Conservation (phyloP, 495 filamentous ascomycete genomes). For the Glonium stellatum region DNA sequence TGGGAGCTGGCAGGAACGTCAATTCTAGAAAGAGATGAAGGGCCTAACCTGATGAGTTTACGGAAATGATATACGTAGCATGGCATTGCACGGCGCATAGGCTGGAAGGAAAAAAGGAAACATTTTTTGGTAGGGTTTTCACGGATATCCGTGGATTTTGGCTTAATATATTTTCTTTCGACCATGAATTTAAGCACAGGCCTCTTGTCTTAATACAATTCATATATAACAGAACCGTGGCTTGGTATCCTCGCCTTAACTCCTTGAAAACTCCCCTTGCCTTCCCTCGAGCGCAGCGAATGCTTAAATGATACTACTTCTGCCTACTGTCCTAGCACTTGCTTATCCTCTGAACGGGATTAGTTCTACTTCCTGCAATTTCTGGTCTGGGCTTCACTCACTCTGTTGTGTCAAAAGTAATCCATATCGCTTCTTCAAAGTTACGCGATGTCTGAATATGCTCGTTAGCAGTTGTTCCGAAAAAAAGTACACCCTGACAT, state of each 20-base stretch:
- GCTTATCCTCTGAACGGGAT: slow-evolving; percentile 27
- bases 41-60: neutral
- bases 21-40: slow-evolving; percentile 61
- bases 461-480: neutral
- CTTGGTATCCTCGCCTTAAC: neutral
- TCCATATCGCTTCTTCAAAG: slow-evolving; percentile 84
- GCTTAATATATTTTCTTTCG: no score
- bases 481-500: neutral
- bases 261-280: neutral
- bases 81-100: neutral
- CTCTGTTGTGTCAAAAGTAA: slow-evolving; percentile 80
- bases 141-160: no score
- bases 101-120: neutral
- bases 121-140: neutral
- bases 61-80: neutral
- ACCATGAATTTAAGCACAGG: no score
- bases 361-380: neutral
- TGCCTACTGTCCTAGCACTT: slow-evolving; percentile 26
- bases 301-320: neutral
- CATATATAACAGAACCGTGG: neutral
- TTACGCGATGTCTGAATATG: slow-evolving; percentile 67
- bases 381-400: slow-evolving; percentile 39
- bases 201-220: no score
- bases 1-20: slow-evolving; percentile 80
- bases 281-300: neutral